phyloP scores from a whole-genome alignment of 768 basidiomycete genomes.

The Lentinula detonsa region DNA sequence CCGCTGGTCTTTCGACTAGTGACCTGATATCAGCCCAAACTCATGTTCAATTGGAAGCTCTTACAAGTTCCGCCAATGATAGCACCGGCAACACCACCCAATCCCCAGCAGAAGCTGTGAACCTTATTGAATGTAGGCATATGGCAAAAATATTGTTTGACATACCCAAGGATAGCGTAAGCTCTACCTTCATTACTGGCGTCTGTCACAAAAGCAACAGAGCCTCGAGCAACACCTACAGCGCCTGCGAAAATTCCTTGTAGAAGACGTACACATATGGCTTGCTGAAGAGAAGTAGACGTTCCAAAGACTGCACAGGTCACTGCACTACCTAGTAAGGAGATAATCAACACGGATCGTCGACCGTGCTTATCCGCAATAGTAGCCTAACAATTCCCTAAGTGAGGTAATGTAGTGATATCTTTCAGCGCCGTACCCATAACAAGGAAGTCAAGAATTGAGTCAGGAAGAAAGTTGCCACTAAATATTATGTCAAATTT shows the following conservation, averaged over 20 bases:
- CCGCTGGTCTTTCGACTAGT: constrained; percentile 75
- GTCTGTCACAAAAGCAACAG: constrained; percentile 84
- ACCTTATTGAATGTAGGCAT: not conserved
- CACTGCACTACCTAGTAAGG: constrained; percentile 78
- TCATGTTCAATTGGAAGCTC: not conserved
- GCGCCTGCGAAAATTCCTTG: constrained; percentile 93
- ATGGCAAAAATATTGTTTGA: not conserved
- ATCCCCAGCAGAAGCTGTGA: constrained; percentile 86
- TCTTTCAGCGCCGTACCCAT: constrained; percentile 52
- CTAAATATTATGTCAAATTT: constrained; percentile 26
- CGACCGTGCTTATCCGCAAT: constrained; percentile 89
- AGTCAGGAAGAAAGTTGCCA: constrained; percentile 85
- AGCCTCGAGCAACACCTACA: constrained; percentile 90
- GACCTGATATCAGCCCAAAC: constrained; percentile 11
- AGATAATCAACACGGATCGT: constrained; percentile 77
- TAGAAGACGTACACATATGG: constrained; percentile 78
- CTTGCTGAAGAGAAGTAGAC: constrained; percentile 67
- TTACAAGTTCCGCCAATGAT: constrained; percentile 79
- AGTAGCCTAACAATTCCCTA: constrained; percentile 56
- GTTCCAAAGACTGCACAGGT: constrained; percentile 79
- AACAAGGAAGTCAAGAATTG: constrained; percentile 93
- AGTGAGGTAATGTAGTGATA: constrained; percentile 10
- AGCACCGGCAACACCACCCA: constrained; percentile 90
- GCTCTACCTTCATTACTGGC: constrained; percentile 90
- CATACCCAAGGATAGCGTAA: constrained; percentile 85